Evolutionary conservation across 306 rosid species (phyloP).

Genomic region (Prunus fruticosa): DNA sequence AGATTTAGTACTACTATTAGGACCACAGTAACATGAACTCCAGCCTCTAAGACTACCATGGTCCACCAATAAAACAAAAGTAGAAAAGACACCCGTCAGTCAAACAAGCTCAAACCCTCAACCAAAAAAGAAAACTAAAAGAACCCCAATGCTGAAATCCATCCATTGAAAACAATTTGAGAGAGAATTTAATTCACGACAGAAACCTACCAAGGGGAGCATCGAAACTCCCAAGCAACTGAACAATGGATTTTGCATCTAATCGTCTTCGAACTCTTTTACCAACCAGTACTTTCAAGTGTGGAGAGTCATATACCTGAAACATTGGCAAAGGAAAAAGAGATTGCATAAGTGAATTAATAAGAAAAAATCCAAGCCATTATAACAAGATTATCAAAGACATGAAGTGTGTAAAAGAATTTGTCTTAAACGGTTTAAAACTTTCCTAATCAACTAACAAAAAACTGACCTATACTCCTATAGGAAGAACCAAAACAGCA

Average conservation of each 20-base stretch:
- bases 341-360: neutral
- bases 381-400: neutral
- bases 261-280: slow-evolving; percentile 65
- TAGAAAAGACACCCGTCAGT: neutral
- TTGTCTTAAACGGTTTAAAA: neutral
- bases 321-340: slow-evolving; percentile 7
- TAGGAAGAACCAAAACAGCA: neutral
- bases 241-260: slow-evolving; percentile 75
- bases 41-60: too few species aligned
- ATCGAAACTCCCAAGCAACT: slow-evolving; percentile 64
- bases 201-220: slow-evolving; percentile 64
- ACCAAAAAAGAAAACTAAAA: neutral
- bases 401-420: neutral
- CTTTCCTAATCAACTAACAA: neutral
- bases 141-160: too few species aligned
- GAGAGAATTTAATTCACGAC: neutral
- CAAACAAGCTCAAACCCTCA: neutral
- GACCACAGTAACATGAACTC: too few species aligned
- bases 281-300: slow-evolving; percentile 63
- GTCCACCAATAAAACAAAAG: too few species aligned
- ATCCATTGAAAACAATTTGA: neutral
- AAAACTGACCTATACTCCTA: neutral
- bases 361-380: neutral
- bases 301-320: slow-evolving; percentile 81
- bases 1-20: too few species aligned